Evolutionary conservation across 129 eudicot genomes (phyloP).

Genomic region (Artemisia argyi): DNA sequence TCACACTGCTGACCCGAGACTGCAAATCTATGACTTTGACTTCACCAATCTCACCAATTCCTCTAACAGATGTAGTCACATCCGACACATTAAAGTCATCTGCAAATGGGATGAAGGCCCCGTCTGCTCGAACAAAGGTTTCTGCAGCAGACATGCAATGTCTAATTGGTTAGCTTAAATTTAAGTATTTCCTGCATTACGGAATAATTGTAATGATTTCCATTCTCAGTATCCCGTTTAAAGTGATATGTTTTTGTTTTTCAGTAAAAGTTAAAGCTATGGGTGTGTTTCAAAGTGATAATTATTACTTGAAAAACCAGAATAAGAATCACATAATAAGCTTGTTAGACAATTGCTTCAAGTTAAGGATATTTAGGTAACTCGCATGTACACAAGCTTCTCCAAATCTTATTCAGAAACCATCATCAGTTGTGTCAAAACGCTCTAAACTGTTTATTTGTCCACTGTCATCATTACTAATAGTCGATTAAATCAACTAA

Average conservation of each 20-base stretch:
- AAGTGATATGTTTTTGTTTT: not conserved
- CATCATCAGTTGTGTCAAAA: not conserved
- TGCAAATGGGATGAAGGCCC: slow-evolving; percentile 85
- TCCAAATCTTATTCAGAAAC: not conserved
- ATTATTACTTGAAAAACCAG: slow-evolving; percentile 1
- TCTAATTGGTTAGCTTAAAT: slow-evolving; percentile 23
- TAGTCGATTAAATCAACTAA: slow-evolving; percentile 7
- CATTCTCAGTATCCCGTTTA: not conserved
- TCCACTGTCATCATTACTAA: not conserved
- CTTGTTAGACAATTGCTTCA: not conserved
- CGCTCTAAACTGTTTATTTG: not conserved
- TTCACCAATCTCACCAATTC: slow-evolving; percentile 74
- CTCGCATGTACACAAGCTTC: not conserved
- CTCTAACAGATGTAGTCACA: slow-evolving; percentile 65
- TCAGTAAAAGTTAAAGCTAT: slow-evolving; percentile 17
- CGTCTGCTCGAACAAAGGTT: slow-evolving; percentile 93
- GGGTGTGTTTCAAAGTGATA: not conserved
- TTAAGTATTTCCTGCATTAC: not conserved
- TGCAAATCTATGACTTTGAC: slow-evolving; percentile 78
- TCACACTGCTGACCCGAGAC: slow-evolving; percentile 65
- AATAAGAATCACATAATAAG: not conserved
- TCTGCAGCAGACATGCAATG: slow-evolving; percentile 43
- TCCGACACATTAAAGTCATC: slow-evolving; percentile 62
- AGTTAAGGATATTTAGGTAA: not conserved
- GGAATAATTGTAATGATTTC: not conserved